Percentiles rank a stretch among this genome's conserved stretches.
Conservation (phyloP, 2,329 filamentous ascomycete genomes). For the Aureobasidium sp. region DNA sequence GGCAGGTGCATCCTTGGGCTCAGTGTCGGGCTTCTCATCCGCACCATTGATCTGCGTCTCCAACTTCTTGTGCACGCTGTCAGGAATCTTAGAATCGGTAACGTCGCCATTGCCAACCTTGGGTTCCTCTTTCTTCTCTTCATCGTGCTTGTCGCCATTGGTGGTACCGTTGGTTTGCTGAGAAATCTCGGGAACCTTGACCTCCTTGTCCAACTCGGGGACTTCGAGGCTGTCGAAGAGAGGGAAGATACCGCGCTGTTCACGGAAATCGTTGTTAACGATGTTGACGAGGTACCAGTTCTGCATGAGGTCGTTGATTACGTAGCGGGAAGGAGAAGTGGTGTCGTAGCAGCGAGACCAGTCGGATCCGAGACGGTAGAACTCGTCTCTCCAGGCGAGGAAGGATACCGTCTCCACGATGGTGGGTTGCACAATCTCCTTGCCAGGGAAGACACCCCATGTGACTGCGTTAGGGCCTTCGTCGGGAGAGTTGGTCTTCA, state of each 20-base stretch:
- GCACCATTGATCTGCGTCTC: conserved; percentile 3
- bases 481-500: conserved; percentile 74
- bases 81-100: conserved; percentile 3
- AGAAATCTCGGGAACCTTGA: not conserved
- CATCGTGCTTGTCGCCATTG: conserved; percentile 1
- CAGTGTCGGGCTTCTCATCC: not conserved
- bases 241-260: conserved; percentile 70
- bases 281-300: conserved; percentile 94
- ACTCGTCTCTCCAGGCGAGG: conserved; percentile 97
- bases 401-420: conserved; percentile 98
- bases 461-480: conserved; percentile 91
- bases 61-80: conserved; percentile 11
- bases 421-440: conserved; percentile 99
- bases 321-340: conserved; percentile 62
- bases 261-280: conserved; percentile 96
- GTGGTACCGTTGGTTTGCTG: not conserved
- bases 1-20: conserved; percentile 2
- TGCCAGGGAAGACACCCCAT: conserved; percentile 97
- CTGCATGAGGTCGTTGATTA: conserved; percentile 78
- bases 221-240: conserved; percentile 72
- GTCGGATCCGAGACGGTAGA: conserved; percentile 82
- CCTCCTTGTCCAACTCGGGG: conserved; percentile 48
- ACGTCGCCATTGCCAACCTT: not conserved
- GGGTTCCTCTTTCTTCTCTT: not conserved
- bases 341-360: conserved; percentile 88